These are phyloP conservation scores for Bipolaris bicolor DNA, from an alignment of 2,329 filamentous ascomycete genomes.

Conservation along the genomic window DNA sequence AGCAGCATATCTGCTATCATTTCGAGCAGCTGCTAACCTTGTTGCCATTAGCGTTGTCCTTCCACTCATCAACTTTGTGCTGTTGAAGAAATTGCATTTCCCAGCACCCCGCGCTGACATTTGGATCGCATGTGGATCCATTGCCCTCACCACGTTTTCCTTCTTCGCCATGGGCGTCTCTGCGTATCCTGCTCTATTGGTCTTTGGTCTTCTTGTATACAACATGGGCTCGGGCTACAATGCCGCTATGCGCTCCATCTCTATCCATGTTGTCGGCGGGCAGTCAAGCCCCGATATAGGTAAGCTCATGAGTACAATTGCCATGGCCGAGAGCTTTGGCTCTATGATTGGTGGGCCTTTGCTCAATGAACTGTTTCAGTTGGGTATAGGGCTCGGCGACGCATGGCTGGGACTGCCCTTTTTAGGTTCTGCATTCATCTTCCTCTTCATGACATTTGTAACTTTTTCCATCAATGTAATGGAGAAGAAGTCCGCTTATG, in stretches of 20 bases:
- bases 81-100: slow-evolving; percentile 46
- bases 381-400: slow-evolving; percentile 55
- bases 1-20: slow-evolving; percentile 51
- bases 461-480: slow-evolving; percentile 39
- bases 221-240: slow-evolving; percentile 57
- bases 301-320: slow-evolving; percentile 57
- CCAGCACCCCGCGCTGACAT: slow-evolving; percentile 54
- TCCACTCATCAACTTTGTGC: slow-evolving; percentile 50
- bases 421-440: slow-evolving; percentile 32
- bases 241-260: slow-evolving; percentile 54
- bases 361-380: slow-evolving; percentile 54
- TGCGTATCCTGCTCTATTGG: slow-evolving; percentile 50
- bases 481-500: slow-evolving; percentile 29
- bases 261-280: slow-evolving; percentile 56
- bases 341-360: slow-evolving; percentile 56
- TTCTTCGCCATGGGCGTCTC: slow-evolving; percentile 57
- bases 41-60: slow-evolving; percentile 56
- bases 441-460: slow-evolving; percentile 32
- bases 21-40: slow-evolving; percentile 56
- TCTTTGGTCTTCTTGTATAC: slow-evolving; percentile 55
- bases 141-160: slow-evolving; percentile 52
- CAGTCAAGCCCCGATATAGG: slow-evolving; percentile 53
- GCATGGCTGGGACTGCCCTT: slow-evolving; percentile 58
- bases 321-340: slow-evolving; percentile 56
- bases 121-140: slow-evolving; percentile 54